Conservation (phyloP, 441 rosid species). For the Metrosideros polymorpha region DNA sequence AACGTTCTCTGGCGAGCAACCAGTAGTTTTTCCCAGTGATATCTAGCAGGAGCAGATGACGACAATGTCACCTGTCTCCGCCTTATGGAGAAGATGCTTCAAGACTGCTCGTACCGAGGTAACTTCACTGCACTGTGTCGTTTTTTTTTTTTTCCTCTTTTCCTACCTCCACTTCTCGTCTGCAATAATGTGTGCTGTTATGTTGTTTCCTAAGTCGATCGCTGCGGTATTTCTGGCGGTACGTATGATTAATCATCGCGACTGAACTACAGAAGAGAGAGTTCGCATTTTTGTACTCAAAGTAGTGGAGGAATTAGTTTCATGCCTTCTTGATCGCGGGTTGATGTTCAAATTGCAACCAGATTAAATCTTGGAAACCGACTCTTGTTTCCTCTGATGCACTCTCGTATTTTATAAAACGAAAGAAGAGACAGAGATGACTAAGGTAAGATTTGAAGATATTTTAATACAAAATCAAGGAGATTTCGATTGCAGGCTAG, state of each 20-base stretch:
- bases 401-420: too few relatives aligned
- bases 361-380: too few relatives aligned
- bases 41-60: too few relatives aligned
- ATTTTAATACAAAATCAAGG: neutral
- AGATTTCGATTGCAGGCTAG: neutral
- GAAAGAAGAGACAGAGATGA: too few relatives aligned
- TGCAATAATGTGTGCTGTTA: neutral
- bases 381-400: too few relatives aligned
- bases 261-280: neutral
- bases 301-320: neutral
- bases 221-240: neutral
- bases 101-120: neutral
- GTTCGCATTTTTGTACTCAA: neutral
- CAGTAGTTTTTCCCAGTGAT: too few relatives aligned
- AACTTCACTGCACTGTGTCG: neutral
- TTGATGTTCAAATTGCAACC: neutral
- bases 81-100: neutral
- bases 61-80: neutral
- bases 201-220: neutral
- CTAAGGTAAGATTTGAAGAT: neutral
- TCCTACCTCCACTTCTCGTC: neutral
- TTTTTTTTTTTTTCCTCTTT: neutral
- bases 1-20: too few relatives aligned
- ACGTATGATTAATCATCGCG: neutral
- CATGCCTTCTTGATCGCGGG: neutral